Conservation (phyloP, 768 basidiomycete species). For the Trametes cinnabarina region DNA sequence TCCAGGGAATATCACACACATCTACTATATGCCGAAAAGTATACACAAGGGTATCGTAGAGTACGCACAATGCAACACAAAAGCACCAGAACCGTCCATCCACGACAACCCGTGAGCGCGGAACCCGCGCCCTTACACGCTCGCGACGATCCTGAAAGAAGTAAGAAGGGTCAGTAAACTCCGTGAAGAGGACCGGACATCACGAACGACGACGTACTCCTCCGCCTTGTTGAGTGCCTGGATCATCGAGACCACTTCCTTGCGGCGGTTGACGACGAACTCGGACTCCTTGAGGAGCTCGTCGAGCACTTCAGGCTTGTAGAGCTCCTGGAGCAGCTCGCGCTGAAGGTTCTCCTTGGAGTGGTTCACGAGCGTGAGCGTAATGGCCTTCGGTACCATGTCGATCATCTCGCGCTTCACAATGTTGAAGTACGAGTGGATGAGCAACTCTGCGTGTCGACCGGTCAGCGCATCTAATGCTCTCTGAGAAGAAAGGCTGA, state of each 20-base stretch:
- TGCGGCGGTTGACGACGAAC: constrained; percentile 82
- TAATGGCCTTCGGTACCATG: constrained; percentile 97
- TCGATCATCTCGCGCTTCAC: constrained; percentile 99
- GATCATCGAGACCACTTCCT: constrained; percentile 93
- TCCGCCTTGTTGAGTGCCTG: constrained; percentile 95
- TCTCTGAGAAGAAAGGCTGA: neutral
- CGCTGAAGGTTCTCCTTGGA: constrained; percentile 94
- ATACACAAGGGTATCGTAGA: constrained; percentile 21
- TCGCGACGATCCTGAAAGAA: constrained; percentile 23
- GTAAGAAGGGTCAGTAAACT: neutral
- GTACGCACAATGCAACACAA: constrained; percentile 18
- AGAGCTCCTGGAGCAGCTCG: constrained; percentile 92
- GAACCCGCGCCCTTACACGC: constrained; percentile 11
- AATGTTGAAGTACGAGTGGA: constrained; percentile 96
- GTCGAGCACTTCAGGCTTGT: constrained; percentile 94
- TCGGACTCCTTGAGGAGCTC: constrained; percentile 95
- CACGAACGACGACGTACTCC: constrained; percentile 56
- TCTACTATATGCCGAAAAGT: constrained; percentile 20
- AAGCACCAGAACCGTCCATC: constrained; percentile 16
- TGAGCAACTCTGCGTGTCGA: constrained; percentile 77
- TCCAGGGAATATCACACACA: constrained; percentile 5
- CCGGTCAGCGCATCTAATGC: neutral
- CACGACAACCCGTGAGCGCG: neutral
- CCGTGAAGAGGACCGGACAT: neutral
- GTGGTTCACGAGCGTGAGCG: constrained; percentile 85